A percentile compares a stretch with the other conserved stretches of the same genome.
Conservation (phyloP, 2,329 filamentous ascomycete genomes). For the Aspergillus sp. region DNA sequence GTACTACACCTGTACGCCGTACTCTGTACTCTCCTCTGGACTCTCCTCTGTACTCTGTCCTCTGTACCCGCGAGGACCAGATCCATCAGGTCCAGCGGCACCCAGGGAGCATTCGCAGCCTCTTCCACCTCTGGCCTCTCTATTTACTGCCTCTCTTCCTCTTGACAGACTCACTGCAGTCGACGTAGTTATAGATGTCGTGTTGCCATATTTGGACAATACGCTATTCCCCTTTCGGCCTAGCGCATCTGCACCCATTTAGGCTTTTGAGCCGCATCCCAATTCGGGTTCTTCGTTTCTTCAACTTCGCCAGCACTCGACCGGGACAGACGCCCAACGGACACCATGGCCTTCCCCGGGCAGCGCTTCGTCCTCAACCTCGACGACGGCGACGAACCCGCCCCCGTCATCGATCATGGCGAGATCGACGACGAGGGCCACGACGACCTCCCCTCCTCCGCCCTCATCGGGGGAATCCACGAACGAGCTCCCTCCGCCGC, state of each 20-base stretch:
- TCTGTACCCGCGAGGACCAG: no score
- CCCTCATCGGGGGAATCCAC: constrained; percentile 64
- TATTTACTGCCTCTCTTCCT: no score
- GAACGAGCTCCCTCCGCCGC: constrained; percentile 57
- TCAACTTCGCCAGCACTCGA: constrained; percentile 1
- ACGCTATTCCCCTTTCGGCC: constrained; percentile 13
- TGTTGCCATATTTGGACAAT: not conserved
- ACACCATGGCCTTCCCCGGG: constrained; percentile 46
- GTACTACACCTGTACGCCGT: no score
- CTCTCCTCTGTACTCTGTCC: no score
- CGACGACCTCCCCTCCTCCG: constrained; percentile 13
- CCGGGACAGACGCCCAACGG: not conserved
- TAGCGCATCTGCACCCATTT: constrained; percentile 21
- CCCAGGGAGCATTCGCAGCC: no score
- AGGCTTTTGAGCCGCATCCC: constrained; percentile 34
- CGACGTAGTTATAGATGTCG: no score
- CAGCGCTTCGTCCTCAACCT: constrained; percentile 55
- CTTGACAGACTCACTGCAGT: no score
- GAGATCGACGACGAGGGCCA: constrained; percentile 1
- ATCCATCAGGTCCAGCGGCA: no score
- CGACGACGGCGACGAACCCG: constrained; percentile 44
- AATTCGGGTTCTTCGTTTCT: constrained; percentile 16
- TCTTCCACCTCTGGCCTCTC: no score
- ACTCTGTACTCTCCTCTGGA: no score
- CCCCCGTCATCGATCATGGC: constrained; percentile 19